Base-by-base conservation (phyloP, 164 flowering plant genomes). In the Nymphaea colorata region DNA sequence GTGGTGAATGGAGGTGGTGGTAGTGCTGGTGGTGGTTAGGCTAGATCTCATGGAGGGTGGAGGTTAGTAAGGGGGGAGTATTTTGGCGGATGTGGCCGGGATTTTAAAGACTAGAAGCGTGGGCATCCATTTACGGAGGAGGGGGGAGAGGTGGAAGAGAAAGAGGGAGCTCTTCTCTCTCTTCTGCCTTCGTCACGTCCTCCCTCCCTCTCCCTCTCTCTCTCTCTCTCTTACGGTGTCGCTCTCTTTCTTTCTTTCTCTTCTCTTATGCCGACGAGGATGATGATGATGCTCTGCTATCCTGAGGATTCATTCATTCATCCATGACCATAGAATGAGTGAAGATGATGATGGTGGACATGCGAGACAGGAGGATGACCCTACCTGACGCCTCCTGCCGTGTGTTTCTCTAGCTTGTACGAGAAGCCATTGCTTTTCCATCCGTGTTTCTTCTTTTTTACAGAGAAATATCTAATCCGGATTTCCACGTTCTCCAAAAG, bases 41-140 rank as follows among this genome's bases (percentile, higher is more conserved):
- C 83, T 78, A 62, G 82, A 79, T 83, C 74, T 87, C 88, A 87
- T 86, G 65, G 74, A 65, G 14, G 41, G 17, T 10, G 25, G 53
- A 44, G 36, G 62, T 51, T 51, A 51, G 57, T 10, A 51, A 51
- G n/a, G 36, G n/a, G 36, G 51, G 62, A 55, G 64, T 53, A 42
- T 65, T 36, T 43, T 43, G 65, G 10, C 65, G 16, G 69, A 45
- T 42, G 42, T 47, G 43, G 68, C 60, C 67, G 66, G 42, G 11
- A 25, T 51, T 51, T 51, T 51, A 51, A 51, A 51, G 57, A 15
- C 0, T 15, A 51, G 14, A 51, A 51, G 57, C 14, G 8, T 51
- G 57, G 57, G 57, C 14, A 51, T 15, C 36, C 36, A 25, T 25
- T 42, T 41, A 15, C 53, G 65, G 61, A 47, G 45, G 68, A 45